Evolutionary conservation across 2,329 filamentous ascomycete species (phyloP), one percentile per base, ranked within the genome.

Genomic region (Diaporthe amygdali): DNA sequence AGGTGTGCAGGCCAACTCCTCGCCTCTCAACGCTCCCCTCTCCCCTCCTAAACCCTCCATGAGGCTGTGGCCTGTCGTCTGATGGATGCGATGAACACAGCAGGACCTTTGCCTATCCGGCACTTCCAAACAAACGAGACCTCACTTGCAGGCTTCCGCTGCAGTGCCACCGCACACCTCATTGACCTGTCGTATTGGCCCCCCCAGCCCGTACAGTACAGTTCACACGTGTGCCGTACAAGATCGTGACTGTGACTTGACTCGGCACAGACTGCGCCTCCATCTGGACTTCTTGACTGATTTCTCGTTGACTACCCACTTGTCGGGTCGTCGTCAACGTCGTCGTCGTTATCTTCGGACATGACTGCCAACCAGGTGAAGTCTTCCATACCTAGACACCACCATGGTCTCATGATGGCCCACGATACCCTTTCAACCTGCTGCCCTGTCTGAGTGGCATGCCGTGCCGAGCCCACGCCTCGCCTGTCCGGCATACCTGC

Each of bases 31-130:
- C 56, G 9, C 14, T 22, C 39, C 9, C 5, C 37, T 39, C 37
- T 37, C 54, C 44, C 47, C 22, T 30, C 54, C n/a, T 27, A 34
- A 14, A 14, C n/a, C 15, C 27, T 32, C 34, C 55, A 14, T 30
- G 27, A 64, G 59, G 59, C 59, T 49, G 41, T 49, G 41, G 41
- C 41, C 10, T 49, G 59, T 47, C 59, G 30, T 49, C 59, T 34
- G 59, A 64, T 64, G 44, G 22, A 64, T 64, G 59, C 59, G 59
- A 64, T 37, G 59, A 49, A 41, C 59, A 49, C 30, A 49, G 30
- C 59, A 49, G n/a, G 41, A 17, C n/a, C n/a, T n/a, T 25, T 30
- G 44, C n/a, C 59, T 30, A n/a, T 49, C 59, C 59, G 30, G 59
- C 44, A 49, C 25, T 63, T 47, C 59, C 30, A 32, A 32, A 15